These are phyloP conservation scores for Discostella stelligera DNA, from an alignment of 352 stramenopile species.

Conservation along the genomic window DNA sequence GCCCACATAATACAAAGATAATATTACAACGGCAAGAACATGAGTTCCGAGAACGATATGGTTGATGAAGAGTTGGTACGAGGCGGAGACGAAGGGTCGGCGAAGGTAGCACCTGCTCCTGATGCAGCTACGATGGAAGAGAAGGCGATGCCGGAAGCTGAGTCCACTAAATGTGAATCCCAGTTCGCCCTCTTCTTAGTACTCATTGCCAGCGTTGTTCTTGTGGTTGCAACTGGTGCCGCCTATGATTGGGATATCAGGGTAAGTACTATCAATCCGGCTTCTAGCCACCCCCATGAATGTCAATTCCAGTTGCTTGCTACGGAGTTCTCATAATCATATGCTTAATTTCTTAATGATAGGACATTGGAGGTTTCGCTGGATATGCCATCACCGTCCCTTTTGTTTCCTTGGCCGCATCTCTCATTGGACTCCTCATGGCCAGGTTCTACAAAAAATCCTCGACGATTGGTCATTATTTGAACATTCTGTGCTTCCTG, in stretches of 20 bases:
- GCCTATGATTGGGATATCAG: slow-evolving; percentile 11
- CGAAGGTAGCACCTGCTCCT: not conserved
- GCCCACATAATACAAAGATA: not conserved
- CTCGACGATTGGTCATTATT: slow-evolving; percentile 18
- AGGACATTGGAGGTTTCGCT: slow-evolving; percentile 16
- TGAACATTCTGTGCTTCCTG: slow-evolving; percentile 29
- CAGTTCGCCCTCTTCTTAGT: slow-evolving; percentile 30
- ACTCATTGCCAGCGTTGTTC: slow-evolving; percentile 28
- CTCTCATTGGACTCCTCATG: slow-evolving; percentile 13
- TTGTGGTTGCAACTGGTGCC: slow-evolving; percentile 30
- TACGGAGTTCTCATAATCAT: not conserved
- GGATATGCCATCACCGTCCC: slow-evolving; percentile 33
- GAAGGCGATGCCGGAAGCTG: not conserved
- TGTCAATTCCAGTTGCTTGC: not conserved
- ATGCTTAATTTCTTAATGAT: not conserved
- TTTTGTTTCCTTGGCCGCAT: slow-evolving; percentile 23
- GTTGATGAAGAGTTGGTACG: slow-evolving; percentile 5
- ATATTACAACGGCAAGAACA: slow-evolving; percentile 2
- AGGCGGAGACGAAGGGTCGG: slow-evolving; percentile 5
- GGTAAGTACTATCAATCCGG: not conserved
- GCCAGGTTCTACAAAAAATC: slow-evolving; percentile 19
- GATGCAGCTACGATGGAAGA: not conserved
- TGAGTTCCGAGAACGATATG: slow-evolving; percentile 4
- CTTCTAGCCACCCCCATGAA: not conserved
- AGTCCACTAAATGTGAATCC: slow-evolving; percentile 2